phyloP scores from a whole-genome alignment of 2,329 filamentous ascomycete genomes.

The Aspergillus versicolor region DNA sequence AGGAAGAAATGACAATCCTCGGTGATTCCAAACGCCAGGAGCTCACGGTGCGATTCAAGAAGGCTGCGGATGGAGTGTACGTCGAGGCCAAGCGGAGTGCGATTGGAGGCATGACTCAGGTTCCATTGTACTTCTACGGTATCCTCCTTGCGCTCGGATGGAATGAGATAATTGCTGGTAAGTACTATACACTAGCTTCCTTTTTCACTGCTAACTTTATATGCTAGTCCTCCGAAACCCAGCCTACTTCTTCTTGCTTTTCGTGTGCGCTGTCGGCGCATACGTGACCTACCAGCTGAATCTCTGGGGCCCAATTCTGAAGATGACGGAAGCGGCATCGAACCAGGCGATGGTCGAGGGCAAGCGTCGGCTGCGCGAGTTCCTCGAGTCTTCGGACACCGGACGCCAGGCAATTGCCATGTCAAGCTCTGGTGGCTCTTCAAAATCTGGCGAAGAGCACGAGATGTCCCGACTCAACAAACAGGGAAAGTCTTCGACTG shows the following conservation, averaged over 20 bases:
- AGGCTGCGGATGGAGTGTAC: slow-evolving; percentile 95
- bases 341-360: slow-evolving; percentile 85
- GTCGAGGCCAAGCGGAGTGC: slow-evolving; percentile 97
- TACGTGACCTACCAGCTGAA: slow-evolving; percentile 94
- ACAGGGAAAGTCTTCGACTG: slow-evolving; percentile 21
- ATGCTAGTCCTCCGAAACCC: slow-evolving; percentile 83
- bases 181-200: slow-evolving; percentile 35
- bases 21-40: slow-evolving; percentile 88
- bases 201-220: not conserved
- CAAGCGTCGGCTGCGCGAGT: slow-evolving; percentile 86
- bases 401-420: slow-evolving; percentile 81
- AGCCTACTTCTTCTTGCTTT: slow-evolving; percentile 83
- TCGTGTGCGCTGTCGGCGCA: slow-evolving; percentile 71
- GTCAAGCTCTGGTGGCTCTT: slow-evolving; percentile 47
- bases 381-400: slow-evolving; percentile 82
- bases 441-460: slow-evolving; percentile 52
- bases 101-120: slow-evolving; percentile 89
- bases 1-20: slow-evolving; percentile 95
- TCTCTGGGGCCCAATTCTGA: slow-evolving; percentile 90
- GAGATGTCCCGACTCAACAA: slow-evolving; percentile 53
- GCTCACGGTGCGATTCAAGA: slow-evolving; percentile 92
- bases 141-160: slow-evolving; percentile 88
- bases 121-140: slow-evolving; percentile 92
- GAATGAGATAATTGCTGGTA: slow-evolving; percentile 96
- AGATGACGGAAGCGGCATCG: slow-evolving; percentile 88